phyloP scores from a whole-genome alignment of 2,329 filamentous ascomycete genomes.

The Epichloe baconii region DNA sequence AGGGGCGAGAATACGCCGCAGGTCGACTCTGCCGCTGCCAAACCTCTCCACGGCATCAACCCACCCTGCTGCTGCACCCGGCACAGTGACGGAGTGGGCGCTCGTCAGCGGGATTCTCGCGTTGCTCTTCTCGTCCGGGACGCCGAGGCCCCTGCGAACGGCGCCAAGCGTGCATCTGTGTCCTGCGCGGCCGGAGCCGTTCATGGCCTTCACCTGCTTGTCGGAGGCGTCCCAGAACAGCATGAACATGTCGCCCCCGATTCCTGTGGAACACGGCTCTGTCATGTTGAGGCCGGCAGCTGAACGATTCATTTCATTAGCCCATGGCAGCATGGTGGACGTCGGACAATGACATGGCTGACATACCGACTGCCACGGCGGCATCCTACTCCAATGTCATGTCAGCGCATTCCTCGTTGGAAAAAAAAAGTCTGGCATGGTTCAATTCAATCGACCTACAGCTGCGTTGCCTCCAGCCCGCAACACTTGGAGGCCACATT shows the following conservation, averaged over 20 bases:
- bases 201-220: constrained; percentile 72
- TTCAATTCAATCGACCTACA: constrained; percentile 36
- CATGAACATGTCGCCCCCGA: constrained; percentile 95
- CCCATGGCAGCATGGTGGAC: neutral
- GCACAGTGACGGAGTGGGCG: constrained; percentile 73
- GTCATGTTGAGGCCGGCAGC: constrained; percentile 88
- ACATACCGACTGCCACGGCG: constrained; percentile 74
- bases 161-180: constrained; percentile 54
- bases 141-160: constrained; percentile 54
- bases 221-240: constrained; percentile 79
- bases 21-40: constrained; percentile 68
- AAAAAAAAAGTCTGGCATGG: no score
- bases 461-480: constrained; percentile 84
- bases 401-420: constrained; percentile 2
- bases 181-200: constrained; percentile 81
- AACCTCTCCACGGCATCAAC: constrained; percentile 78
- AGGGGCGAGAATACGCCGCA: constrained; percentile 68
- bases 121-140: constrained; percentile 38
- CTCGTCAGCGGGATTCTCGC: constrained; percentile 59
- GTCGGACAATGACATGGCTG: neutral
- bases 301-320: constrained; percentile 17
- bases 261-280: constrained; percentile 84
- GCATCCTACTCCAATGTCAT: constrained; percentile 53
- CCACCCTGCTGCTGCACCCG: constrained; percentile 88
- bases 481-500: constrained; percentile 77